Conservation (phyloP, 1,139 yeast species). For the Entelexis sorbosivorans region DNA sequence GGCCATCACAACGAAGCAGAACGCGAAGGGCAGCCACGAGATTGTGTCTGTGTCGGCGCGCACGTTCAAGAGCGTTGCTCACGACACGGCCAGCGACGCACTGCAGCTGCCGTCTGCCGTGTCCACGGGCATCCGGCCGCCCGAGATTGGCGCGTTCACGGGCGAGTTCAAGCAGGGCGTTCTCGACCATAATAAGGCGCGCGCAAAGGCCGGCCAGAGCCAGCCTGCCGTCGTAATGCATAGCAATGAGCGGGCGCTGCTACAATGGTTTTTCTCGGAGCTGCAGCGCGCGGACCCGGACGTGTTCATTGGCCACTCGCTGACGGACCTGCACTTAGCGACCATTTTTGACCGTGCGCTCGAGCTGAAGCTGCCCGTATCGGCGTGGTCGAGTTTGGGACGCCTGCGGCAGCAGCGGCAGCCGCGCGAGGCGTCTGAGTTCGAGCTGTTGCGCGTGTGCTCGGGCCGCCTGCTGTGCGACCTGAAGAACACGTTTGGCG, state of each 20-base stretch:
- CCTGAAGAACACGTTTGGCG: slow-evolving; percentile 90
- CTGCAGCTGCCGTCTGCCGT: slow-evolving; percentile 27
- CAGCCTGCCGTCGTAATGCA: slow-evolving; percentile 21
- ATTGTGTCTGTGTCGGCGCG: slow-evolving; percentile 74
- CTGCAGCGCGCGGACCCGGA: slow-evolving; percentile 77
- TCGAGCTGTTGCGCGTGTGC: slow-evolving; percentile 55
- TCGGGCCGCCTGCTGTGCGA: slow-evolving; percentile 88
- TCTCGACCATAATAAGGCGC: slow-evolving; percentile 18
- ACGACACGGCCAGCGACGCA: slow-evolving; percentile 37
- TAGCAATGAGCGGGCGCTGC: slow-evolving; percentile 57
- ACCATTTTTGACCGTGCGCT: slow-evolving; percentile 68
- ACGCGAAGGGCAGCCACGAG: slow-evolving; percentile 67
- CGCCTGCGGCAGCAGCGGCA: slow-evolving; percentile 47
- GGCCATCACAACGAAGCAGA: slow-evolving; percentile 71
- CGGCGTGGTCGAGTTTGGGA: slow-evolving; percentile 77
- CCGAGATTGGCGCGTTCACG: slow-evolving; percentile 47
- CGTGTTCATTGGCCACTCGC: slow-evolving; percentile 74
- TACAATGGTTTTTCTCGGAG: slow-evolving; percentile 56
- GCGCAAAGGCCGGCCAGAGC: not conserved
- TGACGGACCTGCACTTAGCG: slow-evolving; percentile 70
- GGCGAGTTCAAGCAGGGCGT: slow-evolving; percentile 51
- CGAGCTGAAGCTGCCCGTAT: slow-evolving; percentile 45
- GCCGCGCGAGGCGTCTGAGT: slow-evolving; percentile 56
- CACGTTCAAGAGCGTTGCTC: slow-evolving; percentile 36
- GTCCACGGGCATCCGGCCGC: slow-evolving; percentile 67